phyloP scores from a whole-genome alignment of 176 grass and related monocot genomes.

The Rhynchospora breviuscula region DNA sequence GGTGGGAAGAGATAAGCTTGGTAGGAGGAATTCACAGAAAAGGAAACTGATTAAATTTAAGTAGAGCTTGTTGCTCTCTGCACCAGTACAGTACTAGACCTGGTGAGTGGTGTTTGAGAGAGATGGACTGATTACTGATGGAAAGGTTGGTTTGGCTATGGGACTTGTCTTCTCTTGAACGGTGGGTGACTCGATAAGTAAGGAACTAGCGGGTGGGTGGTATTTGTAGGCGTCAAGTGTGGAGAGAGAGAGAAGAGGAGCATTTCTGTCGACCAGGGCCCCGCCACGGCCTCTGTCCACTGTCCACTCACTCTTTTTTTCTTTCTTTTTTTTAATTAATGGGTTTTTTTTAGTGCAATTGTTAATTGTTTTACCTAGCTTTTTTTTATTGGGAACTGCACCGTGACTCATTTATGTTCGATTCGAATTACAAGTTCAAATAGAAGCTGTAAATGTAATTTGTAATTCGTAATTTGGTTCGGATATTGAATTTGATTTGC shows the following conservation, averaged over 20 bases:
- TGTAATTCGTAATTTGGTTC: too few relatives aligned
- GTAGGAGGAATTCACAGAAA: neutral
- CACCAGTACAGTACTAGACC: neutral
- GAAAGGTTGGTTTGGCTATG: neutral
- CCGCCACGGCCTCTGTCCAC: conserved; percentile 7
- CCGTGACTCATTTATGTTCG: too few relatives aligned
- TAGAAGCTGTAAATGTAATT: too few relatives aligned
- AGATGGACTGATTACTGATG: too few relatives aligned
- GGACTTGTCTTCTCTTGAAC: neutral
- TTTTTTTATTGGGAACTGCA: too few relatives aligned
- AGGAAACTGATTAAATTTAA: too few relatives aligned
- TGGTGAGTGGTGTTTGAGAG: neutral
- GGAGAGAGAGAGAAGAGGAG: neutral
- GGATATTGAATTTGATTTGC: too few relatives aligned
- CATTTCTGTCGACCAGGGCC: neutral
- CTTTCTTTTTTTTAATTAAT: too few relatives aligned
- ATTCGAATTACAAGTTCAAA: too few relatives aligned
- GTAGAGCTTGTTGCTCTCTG: neutral
- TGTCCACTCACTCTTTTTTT: neutral
- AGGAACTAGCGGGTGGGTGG: neutral
- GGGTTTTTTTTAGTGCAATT: too few relatives aligned
- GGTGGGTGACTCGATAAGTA: conserved; percentile 35
- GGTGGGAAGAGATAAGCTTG: conserved; percentile 22
- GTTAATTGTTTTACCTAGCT: too few relatives aligned
- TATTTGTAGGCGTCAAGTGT: conserved; percentile 47